Base-by-base conservation (phyloP, 31 red algal species). In the Porphyra umbilicalis region DNA sequence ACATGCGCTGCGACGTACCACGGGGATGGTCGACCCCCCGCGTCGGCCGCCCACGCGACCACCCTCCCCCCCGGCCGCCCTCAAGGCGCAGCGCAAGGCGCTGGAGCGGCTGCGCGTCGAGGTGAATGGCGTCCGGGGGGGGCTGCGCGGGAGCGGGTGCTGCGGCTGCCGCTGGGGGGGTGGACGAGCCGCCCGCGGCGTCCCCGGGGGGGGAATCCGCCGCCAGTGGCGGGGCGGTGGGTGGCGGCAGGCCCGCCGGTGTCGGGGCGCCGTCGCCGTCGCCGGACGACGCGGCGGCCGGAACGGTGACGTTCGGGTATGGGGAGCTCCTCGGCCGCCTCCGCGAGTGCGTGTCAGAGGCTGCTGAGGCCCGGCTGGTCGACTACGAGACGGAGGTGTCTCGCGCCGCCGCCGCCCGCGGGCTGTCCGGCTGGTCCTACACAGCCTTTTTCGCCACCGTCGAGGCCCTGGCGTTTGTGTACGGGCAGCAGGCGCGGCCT, bases 391-490 rank as follows among this genome's bases (percentile, higher is more conserved):
- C 84, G 14, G 83, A 85, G 36, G 40, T 88, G 32, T 33, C 76
- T 11, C 82, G 86, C 40, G 80, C 83, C 32, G 87, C 80, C 16
- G 32, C 86, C 14, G 85, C 77, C 34, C 34, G 85, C 31, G 57
- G 78, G 16, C 75, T 79, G 39, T 18, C 82, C 36, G 79, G 82
- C 20, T 93, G 90, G 90, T 79, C 85, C 75, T 88, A 85, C 57
- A 33, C 75, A 2, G 74, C 81, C 83, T 88, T 86, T 42, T 93
- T 83, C 34, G 90, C 38, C 36, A 32, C 85, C 20, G 87, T 88
- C 36, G 90, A 93, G 86, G 86, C 81, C 6, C 67, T 93, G 79
- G 39, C 82, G 33, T 93, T 93, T 68, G 78, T 93, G 25, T 93
- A 88, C 83, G 82, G 82, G 34, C 90, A 93, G 80, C 74, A 85